Base-by-base conservation (phyloP, 768 basidiomycete species). In the Neoboletus brunneissimus region DNA sequence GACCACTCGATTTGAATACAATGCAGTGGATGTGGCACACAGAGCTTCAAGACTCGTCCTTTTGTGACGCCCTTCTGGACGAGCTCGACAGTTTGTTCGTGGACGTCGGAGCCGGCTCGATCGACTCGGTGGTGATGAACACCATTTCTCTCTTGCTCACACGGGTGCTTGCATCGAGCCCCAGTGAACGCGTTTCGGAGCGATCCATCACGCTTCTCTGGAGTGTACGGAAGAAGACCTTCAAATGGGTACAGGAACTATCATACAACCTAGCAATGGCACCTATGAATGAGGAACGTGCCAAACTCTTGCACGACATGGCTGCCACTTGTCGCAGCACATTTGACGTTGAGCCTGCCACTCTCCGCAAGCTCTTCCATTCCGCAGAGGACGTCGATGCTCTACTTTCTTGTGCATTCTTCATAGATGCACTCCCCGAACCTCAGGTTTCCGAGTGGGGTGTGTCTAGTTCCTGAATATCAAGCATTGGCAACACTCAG, bases 1-100 rank as follows among this genome's bases (percentile, higher is more conserved):
- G 53, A n/a, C 61, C 81, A 2, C 51, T 80, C 5, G 57, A 44
- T 40, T n/a, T 20, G 38, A 20, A 47, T 31, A n/a, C 29, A 5
- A 22, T 7, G 8, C 1, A 0, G 4, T 43, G 42, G 42, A 4
- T 2, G 13, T 25, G 42, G 42, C 42, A 43, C 15, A 3, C 15
- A 23, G 42, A 23, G 15, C 42, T 43, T 15, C 42, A 43, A 43
- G 42, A 43, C 3, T 3, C 42, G 5, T 25, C 23, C 3, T 43
- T 43, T 25, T 43, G 43, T 4, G 16, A 44, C 5, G 43, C 43
- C 5, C 42, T 43, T 25, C 23, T 43, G 3, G 12, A 25, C 23
- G 42, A 43, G 15, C 42, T 43, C 15, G 15, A 43, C 7, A 25
- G 16, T 16, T 25, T 43, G 42, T 25, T 43, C 3, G 8, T 25